Conservation (phyloP, 1,284 basidiomycete genomes). For the Fomitopsis palustris region DNA sequence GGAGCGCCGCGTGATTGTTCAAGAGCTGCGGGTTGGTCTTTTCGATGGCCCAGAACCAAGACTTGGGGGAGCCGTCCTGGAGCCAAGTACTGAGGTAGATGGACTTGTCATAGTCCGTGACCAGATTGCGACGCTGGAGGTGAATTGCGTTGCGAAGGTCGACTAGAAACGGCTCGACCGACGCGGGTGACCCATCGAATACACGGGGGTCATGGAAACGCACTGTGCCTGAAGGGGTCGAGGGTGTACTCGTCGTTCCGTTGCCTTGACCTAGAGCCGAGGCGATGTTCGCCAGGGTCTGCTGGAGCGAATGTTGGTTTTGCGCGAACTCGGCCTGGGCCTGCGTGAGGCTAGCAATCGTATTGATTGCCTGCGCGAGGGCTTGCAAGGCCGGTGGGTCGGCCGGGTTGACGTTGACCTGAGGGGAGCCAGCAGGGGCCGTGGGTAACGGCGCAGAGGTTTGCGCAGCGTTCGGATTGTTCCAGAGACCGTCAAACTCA, state of each 20-base stretch:
- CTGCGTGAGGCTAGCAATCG: background rate
- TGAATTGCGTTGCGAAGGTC: background rate
- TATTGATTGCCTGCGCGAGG: background rate
- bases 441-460: too few species aligned
- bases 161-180: background rate
- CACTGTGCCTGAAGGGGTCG: too few species aligned
- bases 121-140: background rate
- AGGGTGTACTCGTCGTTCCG: too few species aligned
- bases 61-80: background rate
- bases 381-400: background rate
- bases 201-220: too few species aligned
- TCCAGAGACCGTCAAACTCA: too few species aligned
- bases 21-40: background rate
- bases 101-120: background rate
- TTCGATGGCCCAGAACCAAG: constrained; percentile 3
- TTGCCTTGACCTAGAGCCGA: too few species aligned
- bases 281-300: too few species aligned
- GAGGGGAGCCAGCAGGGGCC: too few species aligned
- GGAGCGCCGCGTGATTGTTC: background rate
- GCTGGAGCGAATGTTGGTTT: too few species aligned
- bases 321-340: too few species aligned
- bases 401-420: background rate
- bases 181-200: background rate
- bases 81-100: constrained; percentile 1
- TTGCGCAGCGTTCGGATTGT: too few species aligned